Evolutionary conservation across 2,329 filamentous ascomycete species (phyloP).

Genomic region (Sphaceloma murrayae): DNA sequence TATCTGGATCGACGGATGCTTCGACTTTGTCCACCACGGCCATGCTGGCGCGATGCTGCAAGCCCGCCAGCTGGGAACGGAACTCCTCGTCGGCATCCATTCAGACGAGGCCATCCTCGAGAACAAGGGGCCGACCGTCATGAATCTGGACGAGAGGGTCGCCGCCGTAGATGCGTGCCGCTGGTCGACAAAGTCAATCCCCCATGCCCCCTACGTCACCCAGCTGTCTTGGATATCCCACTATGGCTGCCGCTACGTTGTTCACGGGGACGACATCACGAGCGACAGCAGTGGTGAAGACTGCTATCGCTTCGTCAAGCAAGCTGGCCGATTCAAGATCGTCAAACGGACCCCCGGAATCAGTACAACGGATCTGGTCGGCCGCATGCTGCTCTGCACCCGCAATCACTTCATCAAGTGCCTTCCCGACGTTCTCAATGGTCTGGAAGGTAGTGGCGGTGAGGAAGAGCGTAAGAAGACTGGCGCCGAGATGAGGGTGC

Average conservation of each 20-base stretch:
- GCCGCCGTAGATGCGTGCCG: conserved; percentile 89
- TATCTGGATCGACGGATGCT: conserved; percentile 98
- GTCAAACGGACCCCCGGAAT: conserved; percentile 95
- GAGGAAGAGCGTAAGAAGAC: conserved; percentile 54
- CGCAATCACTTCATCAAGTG: conserved; percentile 71
- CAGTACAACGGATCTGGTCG: conserved; percentile 95
- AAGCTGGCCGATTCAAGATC: conserved; percentile 86
- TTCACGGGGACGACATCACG: conserved; percentile 95
- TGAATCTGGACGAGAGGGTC: conserved; percentile 82
- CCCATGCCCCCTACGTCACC: conserved; percentile 88
- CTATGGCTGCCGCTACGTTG: conserved; percentile 90
- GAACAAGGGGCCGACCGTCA: conserved; percentile 96
- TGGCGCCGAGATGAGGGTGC: conserved; percentile 61
- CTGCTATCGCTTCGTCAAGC: conserved; percentile 96
- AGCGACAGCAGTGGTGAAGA: conserved; percentile 89
- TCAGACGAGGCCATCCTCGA: conserved; percentile 91
- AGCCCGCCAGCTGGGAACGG: conserved; percentile 78
- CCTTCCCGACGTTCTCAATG: conserved; percentile 57
- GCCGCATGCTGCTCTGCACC: conserved; percentile 95
- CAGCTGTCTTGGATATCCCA: conserved; percentile 87
- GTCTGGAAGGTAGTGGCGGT: conserved; percentile 62
- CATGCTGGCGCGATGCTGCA: conserved; percentile 96
- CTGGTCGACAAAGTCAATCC: conserved; percentile 79
- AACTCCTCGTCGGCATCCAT: conserved; percentile 87
- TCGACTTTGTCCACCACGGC: conserved; percentile 97